Conservation (phyloP, 2,329 filamentous ascomycete species). For the Zasmidium citrigriseum region DNA sequence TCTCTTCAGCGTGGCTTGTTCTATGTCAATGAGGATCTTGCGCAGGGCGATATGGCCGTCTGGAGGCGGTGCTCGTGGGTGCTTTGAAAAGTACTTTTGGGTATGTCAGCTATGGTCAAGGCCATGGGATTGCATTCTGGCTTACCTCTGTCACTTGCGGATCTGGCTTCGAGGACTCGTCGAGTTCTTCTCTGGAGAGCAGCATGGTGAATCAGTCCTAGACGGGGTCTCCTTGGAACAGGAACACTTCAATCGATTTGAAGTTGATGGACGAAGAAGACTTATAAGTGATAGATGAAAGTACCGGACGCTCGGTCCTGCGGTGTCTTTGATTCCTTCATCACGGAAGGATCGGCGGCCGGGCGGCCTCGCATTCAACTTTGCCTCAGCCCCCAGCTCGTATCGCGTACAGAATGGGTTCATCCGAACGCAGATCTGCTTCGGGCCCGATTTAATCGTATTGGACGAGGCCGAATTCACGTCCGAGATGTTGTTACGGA, state of each 20-base stretch:
- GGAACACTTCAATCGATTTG: too few relatives aligned
- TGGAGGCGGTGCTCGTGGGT: constrained; percentile 11
- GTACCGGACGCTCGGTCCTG: too few relatives aligned
- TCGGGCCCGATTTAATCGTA: too few relatives aligned
- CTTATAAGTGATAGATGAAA: too few relatives aligned
- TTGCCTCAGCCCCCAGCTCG: too few relatives aligned
- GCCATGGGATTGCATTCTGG: not conserved
- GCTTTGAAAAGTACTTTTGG: constrained; percentile 15
- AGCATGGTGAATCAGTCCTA: constrained; percentile 18
- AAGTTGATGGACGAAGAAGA: too few relatives aligned
- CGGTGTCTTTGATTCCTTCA: too few relatives aligned
- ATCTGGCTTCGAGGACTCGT: constrained; percentile 12
- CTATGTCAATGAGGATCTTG: constrained; percentile 6
- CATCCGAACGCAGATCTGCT: too few relatives aligned
- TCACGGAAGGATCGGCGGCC: not conserved
- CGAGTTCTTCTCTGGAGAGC: constrained; percentile 14
- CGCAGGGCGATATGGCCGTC: constrained; percentile 12
- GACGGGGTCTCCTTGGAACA: too few relatives aligned
- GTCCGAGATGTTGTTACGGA: too few relatives aligned
- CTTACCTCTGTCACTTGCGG: constrained; percentile 19
- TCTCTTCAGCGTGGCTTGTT: constrained; percentile 9
- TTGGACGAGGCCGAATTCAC: too few relatives aligned
- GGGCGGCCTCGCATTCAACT: not conserved
- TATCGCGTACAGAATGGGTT: too few relatives aligned
- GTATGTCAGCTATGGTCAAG: not conserved